A percentile compares a stretch with the other conserved stretches of the same genome.
Conservation (phyloP, 176 grass and related monocot genomes). For the Oryza meridionalis region DNA sequence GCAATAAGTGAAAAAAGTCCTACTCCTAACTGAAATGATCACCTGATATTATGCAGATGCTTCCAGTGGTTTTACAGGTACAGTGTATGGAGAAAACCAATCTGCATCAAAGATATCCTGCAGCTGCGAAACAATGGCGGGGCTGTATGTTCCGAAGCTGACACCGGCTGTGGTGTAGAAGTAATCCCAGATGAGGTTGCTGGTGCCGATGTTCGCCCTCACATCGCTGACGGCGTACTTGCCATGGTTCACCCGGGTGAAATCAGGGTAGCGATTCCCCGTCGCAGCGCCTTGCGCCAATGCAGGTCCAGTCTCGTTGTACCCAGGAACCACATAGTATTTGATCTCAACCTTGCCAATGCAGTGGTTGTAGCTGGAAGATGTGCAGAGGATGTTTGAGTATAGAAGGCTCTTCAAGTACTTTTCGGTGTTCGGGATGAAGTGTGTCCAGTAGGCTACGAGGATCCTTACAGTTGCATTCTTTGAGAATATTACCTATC, state of each 20-base stretch:
- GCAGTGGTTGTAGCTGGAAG: constrained; percentile 68
- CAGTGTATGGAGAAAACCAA: constrained; percentile 79
- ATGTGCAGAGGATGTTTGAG: constrained; percentile 69
- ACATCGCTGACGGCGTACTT: constrained; percentile 80
- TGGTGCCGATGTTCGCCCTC: constrained; percentile 79
- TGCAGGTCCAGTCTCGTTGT: constrained; percentile 66
- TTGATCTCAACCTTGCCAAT: constrained; percentile 71
- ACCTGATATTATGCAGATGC: constrained; percentile 2
- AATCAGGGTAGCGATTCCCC: constrained; percentile 66
- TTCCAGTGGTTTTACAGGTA: constrained; percentile 54
- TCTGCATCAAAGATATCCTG: constrained; percentile 80
- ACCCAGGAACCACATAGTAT: constrained; percentile 75
- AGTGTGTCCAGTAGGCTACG: constrained; percentile 81
- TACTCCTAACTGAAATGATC: not conserved
- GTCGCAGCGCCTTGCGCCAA: constrained; percentile 32
- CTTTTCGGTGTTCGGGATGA: constrained; percentile 66
- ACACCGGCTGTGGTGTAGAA: constrained; percentile 87
- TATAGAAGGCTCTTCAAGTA: constrained; percentile 85
- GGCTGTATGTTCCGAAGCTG: constrained; percentile 80
- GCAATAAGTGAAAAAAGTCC: not conserved
- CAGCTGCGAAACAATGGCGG: constrained; percentile 67
- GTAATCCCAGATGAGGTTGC: constrained; percentile 95
- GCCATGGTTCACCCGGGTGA: constrained; percentile 78
- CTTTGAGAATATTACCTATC: constrained; percentile 75
- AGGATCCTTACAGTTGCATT: constrained; percentile 77